Evolutionary conservation across 2,329 filamentous ascomycete genomes (phyloP), one percentile per base, ranked within the genome.

Genomic region (Cordyceps tenuipes): DNA sequence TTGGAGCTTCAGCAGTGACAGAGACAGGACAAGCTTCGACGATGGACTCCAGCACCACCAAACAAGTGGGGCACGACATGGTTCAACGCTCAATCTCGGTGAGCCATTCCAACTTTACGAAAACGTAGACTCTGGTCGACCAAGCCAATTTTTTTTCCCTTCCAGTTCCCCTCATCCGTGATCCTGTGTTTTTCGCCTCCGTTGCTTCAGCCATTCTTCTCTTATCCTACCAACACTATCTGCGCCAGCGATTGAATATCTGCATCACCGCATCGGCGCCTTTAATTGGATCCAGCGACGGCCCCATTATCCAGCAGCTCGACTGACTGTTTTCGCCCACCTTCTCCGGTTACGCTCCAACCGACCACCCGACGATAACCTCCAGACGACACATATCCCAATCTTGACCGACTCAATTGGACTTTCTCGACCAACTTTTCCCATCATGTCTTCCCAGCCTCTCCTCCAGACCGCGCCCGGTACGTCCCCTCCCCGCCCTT

Each of bases 381-480:
- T 13, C 23, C n/a, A 29, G 31, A 15, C 36, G 5, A 29, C 43
- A 23, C 41, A 23, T 29, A 43, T 26, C n/a, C 46, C 15, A 4
- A 7, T 41, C 48, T 3, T n/a, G 52, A 23, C 26, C 15, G 29
- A 13, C 53, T n/a, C 47, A 44, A 59, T 52, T 53, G 48, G 12
- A 6, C 26, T 26, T 2, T 7, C n/a, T 12, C 8, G 6, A 26
- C n/a, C 19, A 21, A 21, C 8, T 19, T n/a, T 12, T 72, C 19
- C 5, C 34, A 81, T 65, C 70, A 97, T 99, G 94, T 99, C 94
- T 65, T 91, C 87, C 73, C 93, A 97, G 78, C 94, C 94, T 70
- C 89, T 99, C 62, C 90, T 99, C 67, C 92, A 97, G 73, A 93
- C 91, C 57, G 88, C 92, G 57, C 92, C 91, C 65, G 92, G 92